Evolutionary conservation across 257 asterid genomes (phyloP).

Genomic region (Mitragyna speciosa): DNA sequence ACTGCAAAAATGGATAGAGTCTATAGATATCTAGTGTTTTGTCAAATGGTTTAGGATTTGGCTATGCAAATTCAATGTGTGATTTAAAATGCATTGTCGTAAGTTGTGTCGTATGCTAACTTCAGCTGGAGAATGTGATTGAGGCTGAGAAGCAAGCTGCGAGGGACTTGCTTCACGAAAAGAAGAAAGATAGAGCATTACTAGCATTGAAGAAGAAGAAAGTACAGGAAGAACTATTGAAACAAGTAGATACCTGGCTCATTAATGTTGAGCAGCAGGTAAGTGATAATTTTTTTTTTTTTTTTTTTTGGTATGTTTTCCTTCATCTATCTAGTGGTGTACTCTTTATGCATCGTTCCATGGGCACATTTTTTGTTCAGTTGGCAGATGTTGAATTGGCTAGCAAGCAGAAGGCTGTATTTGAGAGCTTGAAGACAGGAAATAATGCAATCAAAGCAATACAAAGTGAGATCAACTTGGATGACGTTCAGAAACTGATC

Average conservation of each 20-base stretch:
- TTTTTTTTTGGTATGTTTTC: not conserved
- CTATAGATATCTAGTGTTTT: not conserved
- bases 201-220: slow-evolving; percentile 79
- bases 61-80: not conserved
- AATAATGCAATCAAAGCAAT: slow-evolving; percentile 87
- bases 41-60: not conserved
- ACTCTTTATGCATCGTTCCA: not conserved
- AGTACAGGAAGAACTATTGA: slow-evolving; percentile 78
- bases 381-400: slow-evolving; percentile 95
- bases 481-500: slow-evolving; percentile 95
- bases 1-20: too few relatives aligned
- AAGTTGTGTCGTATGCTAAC: slow-evolving; percentile 10
- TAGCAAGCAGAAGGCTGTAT: slow-evolving; percentile 94
- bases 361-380: slow-evolving; percentile 38
- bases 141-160: slow-evolving; percentile 96
- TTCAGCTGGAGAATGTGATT: slow-evolving; percentile 76
- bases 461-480: slow-evolving; percentile 82
- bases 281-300: slow-evolving; percentile 27
- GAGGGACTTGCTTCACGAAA: slow-evolving; percentile 75
- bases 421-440: slow-evolving; percentile 93
- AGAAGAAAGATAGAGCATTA: slow-evolving; percentile 87
- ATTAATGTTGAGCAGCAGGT: slow-evolving; percentile 96
- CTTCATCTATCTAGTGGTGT: not conserved
- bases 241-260: slow-evolving; percentile 89
- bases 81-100: not conserved